Evolutionary conservation across 108 stramenopile genomes (phyloP).

Genomic region (Chaetoceros tenuissimus): DNA sequence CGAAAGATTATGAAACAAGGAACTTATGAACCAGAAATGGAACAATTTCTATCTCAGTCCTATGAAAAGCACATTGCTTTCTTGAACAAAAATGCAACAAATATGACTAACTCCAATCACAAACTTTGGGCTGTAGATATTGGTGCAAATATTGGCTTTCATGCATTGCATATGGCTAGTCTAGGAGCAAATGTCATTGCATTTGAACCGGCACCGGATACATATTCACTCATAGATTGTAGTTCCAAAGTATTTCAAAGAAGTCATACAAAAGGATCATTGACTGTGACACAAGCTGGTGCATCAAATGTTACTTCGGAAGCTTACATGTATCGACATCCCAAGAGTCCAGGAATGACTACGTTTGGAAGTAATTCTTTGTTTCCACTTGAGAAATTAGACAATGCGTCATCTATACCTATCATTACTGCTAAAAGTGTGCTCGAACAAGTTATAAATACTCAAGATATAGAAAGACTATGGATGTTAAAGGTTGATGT

Average conservation of each 20-base stretch:
- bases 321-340: conserved; percentile 2
- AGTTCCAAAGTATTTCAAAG: no score
- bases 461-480: not conserved
- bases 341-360: conserved; percentile 6
- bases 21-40: no score
- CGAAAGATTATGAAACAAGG: no score
- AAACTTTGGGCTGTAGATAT: conserved; percentile 8
- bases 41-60: no score
- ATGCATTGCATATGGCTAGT: conserved; percentile 11
- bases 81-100: no score
- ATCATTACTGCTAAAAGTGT: not conserved
- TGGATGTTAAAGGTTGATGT: conserved; percentile 9
- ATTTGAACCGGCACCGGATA: conserved; percentile 15
- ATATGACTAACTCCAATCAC: not conserved
- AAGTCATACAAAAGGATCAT: not conserved
- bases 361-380: not conserved
- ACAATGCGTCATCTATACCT: not conserved
- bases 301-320: not conserved
- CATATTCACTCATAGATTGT: no score
- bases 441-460: not conserved
- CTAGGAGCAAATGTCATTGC: conserved; percentile 6
- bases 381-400: not conserved
- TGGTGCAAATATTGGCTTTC: conserved; percentile 13
- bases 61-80: no score
- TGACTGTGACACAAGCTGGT: not conserved